Conservation (phyloP, 768 basidiomycete species). For the Trametes elegans region DNA sequence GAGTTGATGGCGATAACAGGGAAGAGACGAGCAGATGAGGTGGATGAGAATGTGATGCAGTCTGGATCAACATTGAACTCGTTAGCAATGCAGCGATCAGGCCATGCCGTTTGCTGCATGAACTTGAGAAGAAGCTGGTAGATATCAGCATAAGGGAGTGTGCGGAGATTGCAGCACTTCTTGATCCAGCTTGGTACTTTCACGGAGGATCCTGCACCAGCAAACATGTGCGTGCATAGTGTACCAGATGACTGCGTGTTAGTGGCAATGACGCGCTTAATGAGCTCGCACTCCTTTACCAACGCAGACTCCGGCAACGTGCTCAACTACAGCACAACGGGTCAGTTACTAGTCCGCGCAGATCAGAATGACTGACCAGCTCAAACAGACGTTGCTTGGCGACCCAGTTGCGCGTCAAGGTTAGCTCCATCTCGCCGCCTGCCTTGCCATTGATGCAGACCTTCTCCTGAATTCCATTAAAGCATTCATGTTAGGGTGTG, state of each 20-base stretch:
- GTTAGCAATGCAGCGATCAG: background rate
- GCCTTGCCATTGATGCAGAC: background rate
- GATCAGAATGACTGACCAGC: background rate
- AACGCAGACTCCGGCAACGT: background rate
- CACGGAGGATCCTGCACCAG: background rate
- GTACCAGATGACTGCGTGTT: background rate
- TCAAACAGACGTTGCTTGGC: background rate
- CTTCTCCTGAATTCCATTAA: background rate
- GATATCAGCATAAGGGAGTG: background rate
- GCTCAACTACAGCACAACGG: background rate
- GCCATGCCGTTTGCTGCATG: background rate
- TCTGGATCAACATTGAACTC: background rate
- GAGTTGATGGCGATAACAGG: background rate
- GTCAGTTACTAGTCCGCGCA: background rate
- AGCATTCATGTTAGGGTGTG: too few species aligned
- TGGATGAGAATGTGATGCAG: background rate
- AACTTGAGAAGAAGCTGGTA: background rate
- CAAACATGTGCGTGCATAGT: background rate
- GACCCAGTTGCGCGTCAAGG: slow-evolving; percentile 1
- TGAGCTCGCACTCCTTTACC: background rate
- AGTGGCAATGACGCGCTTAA: background rate
- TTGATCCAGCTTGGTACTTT: background rate
- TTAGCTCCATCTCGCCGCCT: slow-evolving; percentile 7
- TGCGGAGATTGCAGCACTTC: background rate
- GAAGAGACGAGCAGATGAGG: background rate